These are phyloP conservation scores for Tetradesmus lagerheimii DNA, from an alignment of 139 green algal species.

Conservation along the genomic window DNA sequence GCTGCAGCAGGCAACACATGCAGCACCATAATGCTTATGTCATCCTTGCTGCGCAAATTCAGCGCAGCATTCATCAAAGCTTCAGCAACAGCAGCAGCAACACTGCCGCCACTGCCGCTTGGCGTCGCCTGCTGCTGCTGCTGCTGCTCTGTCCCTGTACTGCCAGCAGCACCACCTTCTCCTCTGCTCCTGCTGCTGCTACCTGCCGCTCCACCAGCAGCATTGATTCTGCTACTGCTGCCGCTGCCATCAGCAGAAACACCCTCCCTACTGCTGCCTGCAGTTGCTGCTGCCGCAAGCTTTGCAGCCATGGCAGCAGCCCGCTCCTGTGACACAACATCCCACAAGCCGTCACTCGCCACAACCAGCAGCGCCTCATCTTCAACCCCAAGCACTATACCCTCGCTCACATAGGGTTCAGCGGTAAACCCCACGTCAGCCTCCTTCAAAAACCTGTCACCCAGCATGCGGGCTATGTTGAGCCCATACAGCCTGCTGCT, in stretches of 20 bases:
- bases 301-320: conserved; percentile 36
- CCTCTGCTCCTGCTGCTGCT: not conserved
- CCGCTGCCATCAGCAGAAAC: not conserved
- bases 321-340: conserved; percentile 59
- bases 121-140: not conserved
- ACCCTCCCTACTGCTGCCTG: not conserved
- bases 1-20: conserved; percentile 32
- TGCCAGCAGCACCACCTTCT: not conserved
- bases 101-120: not conserved
- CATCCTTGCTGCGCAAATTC: conserved; percentile 41
- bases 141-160: not conserved
- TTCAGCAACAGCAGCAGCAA: conserved; percentile 25
- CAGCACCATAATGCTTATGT: conserved; percentile 51
- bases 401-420: conserved; percentile 57
- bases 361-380: conserved; percentile 57
- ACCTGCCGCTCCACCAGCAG: conserved; percentile 46
- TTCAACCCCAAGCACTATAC: not conserved
- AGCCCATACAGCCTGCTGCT: conserved; percentile 65
- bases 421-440: conserved; percentile 70
- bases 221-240: not conserved
- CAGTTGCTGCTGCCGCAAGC: not conserved
- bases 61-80: conserved; percentile 37
- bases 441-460: conserved; percentile 73
- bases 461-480: conserved; percentile 72
- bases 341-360: conserved; percentile 70